Base-by-base conservation (phyloP, 2,329 filamentous ascomycete genomes). In the Aspergillus tamarii region DNA sequence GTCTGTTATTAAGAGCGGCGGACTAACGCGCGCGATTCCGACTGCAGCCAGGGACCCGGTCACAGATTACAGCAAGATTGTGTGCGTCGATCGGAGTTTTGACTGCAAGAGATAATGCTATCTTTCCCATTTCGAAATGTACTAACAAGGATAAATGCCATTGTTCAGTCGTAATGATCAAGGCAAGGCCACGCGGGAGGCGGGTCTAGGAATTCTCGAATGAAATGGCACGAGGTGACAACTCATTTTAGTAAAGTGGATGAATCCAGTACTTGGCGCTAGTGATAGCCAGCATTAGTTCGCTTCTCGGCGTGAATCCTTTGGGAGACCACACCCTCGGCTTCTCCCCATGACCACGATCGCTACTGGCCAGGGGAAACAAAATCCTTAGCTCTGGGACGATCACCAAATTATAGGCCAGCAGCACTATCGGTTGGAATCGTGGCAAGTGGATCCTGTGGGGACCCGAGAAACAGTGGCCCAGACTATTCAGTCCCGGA, bases 271-370 rank as follows among this genome's bases (percentile, higher is more conserved):
- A 26, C 64, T 64, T 65, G 48, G 58, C 64, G 45, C 34, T 46
- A 46, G 48, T 60, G 53, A 62, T 63, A 64, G 61, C 50, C 30
- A 32, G 61, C 57, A 59, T 60, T 65, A 65, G 64, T 63, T 45
- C 30, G 23, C 21, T 21, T 63, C 56, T 58, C 58, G 64, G 61
- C 55, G 61, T 59, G 55, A 65, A 65, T 65, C 64, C 64, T 63
- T 65, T 45, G 30, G 53, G 55, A 50, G 32, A 28, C 53, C 41
- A 36, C 53, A 43, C 45, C 50, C 60, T 63, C 50, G 23, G 45
- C 46, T 58, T 48, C 39, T 28, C 54, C 56, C 28, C 39, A 34
- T 60, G 39, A 55, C 41, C 41, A 56, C 54, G 50, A 54, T 61
- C 54, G 39, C 46, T 55, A 57, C 62, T 58, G 46, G 59, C 48